Evolutionary conservation across 805 yeast genomes (phyloP).

Genomic region (Ogataea haglerorum): DNA sequence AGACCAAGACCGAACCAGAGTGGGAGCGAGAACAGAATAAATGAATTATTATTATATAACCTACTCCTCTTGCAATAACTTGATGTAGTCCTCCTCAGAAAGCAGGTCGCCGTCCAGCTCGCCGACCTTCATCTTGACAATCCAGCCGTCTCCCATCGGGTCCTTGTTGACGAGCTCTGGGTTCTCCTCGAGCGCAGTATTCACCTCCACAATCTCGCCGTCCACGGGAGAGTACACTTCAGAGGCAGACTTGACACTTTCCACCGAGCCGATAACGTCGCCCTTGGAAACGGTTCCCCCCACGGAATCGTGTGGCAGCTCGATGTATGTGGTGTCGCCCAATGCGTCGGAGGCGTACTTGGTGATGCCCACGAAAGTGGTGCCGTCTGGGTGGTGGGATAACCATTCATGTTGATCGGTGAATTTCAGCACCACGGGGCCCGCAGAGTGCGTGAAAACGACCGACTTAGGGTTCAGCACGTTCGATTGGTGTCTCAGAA

Average conservation of each 20-base stretch:
- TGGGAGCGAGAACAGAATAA: slow-evolving; percentile 27
- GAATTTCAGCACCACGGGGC: slow-evolving; percentile 56
- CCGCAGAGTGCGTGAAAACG: slow-evolving; percentile 32
- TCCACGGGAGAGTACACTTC: slow-evolving; percentile 87
- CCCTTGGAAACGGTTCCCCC: slow-evolving; percentile 51
- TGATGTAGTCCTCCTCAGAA: slow-evolving; percentile 54
- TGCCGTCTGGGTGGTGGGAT: slow-evolving; percentile 77
- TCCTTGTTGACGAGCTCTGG: slow-evolving; percentile 83
- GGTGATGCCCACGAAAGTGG: slow-evolving; percentile 87
- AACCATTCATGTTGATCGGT: slow-evolving; percentile 96
- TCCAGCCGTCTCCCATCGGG: slow-evolving; percentile 95
- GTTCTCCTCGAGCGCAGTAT: slow-evolving; percentile 57
- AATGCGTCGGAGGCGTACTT: slow-evolving; percentile 93
- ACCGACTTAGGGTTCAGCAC: slow-evolving; percentile 31
- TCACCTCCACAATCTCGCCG: slow-evolving; percentile 73
- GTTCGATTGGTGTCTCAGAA: slow-evolving; percentile 19
- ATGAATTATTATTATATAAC: slow-evolving; percentile 1
- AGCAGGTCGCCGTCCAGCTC: slow-evolving; percentile 42
- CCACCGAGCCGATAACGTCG: slow-evolving; percentile 89
- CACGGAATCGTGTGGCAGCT: slow-evolving; percentile 57
- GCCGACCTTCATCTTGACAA: slow-evolving; percentile 66
- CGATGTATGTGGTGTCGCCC: slow-evolving; percentile 95
- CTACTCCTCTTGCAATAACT: slow-evolving; percentile 54
- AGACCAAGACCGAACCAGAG: slow-evolving; percentile 72
- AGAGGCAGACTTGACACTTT: slow-evolving; percentile 89